A percentile compares a stretch with the other conserved stretches of the same genome.
Evolutionary conservation across 1,139 yeast genomes (phyloP).

Genomic region (Yamadazyma membranifaciens): DNA sequence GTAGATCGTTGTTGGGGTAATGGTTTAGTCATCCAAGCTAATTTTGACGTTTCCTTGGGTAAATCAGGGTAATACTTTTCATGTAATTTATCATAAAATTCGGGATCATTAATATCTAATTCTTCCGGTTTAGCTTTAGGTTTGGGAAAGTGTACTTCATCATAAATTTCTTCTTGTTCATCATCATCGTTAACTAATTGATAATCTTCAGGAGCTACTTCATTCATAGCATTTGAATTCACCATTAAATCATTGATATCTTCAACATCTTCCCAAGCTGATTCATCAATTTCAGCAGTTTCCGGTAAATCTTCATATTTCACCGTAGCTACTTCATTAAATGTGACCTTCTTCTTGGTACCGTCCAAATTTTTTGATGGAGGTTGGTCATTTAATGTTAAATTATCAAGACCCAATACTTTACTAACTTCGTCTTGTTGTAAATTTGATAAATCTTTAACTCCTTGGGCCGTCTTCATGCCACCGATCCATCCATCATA

Average conservation of each 20-base stretch:
- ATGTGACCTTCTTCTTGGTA: conserved; percentile 32
- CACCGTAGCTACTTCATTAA: conserved; percentile 41
- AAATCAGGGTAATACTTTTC: conserved; percentile 86
- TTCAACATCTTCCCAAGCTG: conserved; percentile 43
- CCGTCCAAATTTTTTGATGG: not conserved
- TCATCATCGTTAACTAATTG: conserved; percentile 35
- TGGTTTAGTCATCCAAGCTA: conserved; percentile 88
- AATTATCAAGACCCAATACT: conserved; percentile 32
- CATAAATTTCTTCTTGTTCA: conserved; percentile 25
- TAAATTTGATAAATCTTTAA: conserved; percentile 31
- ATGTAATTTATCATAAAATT: conserved; percentile 75
- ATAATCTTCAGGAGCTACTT: conserved; percentile 40
- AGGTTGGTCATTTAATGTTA: conserved; percentile 1
- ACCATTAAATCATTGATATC: conserved; percentile 33
- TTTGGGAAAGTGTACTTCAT: conserved; percentile 61
- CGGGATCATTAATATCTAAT: conserved; percentile 69
- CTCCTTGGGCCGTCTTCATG: conserved; percentile 36
- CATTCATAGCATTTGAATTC: conserved; percentile 9
- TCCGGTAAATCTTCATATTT: conserved; percentile 35
- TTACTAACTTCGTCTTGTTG: conserved; percentile 38
- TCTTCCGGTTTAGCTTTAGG: conserved; percentile 33
- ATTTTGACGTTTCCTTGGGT: conserved; percentile 75
- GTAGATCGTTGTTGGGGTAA: conserved; percentile 43
- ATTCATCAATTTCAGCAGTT: conserved; percentile 29
- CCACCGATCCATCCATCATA: conserved; percentile 80